Evolutionary conservation across 441 rosid genomes (phyloP).

Genomic region (Viola pubescens): DNA sequence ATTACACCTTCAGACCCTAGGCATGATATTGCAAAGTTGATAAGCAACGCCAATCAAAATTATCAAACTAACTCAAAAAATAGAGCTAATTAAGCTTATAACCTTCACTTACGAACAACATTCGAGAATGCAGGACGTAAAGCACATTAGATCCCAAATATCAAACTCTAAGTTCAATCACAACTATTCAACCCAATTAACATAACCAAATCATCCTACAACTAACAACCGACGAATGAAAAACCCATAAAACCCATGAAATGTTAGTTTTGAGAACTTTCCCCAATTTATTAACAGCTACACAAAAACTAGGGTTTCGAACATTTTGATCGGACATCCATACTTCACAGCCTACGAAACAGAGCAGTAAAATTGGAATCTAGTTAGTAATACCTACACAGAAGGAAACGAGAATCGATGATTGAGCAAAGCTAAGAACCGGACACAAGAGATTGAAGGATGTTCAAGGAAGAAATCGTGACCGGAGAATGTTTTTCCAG

Average conservation of each 20-base stretch:
- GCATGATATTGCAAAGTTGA: background rate
- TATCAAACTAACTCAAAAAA: slow-evolving; percentile 17
- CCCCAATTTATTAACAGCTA: slow-evolving; percentile 21
- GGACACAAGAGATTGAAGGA: slow-evolving; percentile 1
- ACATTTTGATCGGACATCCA: slow-evolving; percentile 13
- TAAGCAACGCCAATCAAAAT: slow-evolving; percentile 2
- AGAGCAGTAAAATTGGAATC: slow-evolving; percentile 7
- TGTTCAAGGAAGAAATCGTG: slow-evolving; percentile 21
- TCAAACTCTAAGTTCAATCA: slow-evolving; percentile 17
- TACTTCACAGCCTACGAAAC: background rate
- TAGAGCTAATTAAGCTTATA: slow-evolving; percentile 8
- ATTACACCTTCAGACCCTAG: no score
- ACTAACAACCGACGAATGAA: slow-evolving; percentile 12
- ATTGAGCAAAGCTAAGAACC: slow-evolving; percentile 3
- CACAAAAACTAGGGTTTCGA: slow-evolving; percentile 44
- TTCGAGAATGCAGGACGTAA: background rate
- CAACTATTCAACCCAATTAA: slow-evolving; percentile 10
- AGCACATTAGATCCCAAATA: slow-evolving; percentile 7
- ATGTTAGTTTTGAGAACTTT: background rate
- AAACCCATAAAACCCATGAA: slow-evolving; percentile 15
- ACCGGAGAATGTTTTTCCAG: slow-evolving; percentile 39
- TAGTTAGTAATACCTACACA: slow-evolving; percentile 22
- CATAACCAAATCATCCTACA: slow-evolving; percentile 17
- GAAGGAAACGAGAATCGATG: slow-evolving; percentile 6
- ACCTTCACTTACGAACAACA: background rate